These are phyloP conservation scores for Phragmites australis DNA, from an alignment of 176 grass and related monocot genomes.

Conservation along the genomic window DNA sequence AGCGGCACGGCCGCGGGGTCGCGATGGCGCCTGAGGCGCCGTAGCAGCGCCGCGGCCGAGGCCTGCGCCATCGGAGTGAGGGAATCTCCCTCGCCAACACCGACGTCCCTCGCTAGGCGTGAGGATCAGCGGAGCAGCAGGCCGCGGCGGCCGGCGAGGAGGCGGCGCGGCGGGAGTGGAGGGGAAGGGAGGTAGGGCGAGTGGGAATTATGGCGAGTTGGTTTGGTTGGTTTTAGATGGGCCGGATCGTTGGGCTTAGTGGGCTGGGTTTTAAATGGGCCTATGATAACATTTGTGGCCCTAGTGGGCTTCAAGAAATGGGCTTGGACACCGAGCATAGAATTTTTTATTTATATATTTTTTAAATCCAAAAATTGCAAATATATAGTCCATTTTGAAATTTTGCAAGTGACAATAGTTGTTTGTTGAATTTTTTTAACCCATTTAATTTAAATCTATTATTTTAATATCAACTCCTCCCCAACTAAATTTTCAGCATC, in stretches of 20 bases:
- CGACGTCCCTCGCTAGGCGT: neutral
- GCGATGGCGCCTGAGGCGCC: slow-evolving; percentile 32
- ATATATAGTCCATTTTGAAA: no score
- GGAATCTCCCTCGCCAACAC: neutral
- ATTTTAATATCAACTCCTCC: no score
- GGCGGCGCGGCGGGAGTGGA: slow-evolving; percentile 9
- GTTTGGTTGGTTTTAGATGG: neutral
- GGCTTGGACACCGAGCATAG: no score
- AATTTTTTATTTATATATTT: no score
- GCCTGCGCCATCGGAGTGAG: slow-evolving; percentile 27
- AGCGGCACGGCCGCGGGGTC: slow-evolving; percentile 18
- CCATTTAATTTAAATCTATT: no score
- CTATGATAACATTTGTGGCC: neutral
- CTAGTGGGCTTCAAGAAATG: no score
- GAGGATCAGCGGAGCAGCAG: neutral
- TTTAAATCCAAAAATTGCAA: no score
- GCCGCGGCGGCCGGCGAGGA: neutral
- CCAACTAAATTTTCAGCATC: no score
- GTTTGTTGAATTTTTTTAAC: no score
- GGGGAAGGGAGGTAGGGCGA: slow-evolving; percentile 11
- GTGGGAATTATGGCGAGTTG: neutral
- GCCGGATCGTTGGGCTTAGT: neutral
- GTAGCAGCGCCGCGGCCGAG: slow-evolving; percentile 33
- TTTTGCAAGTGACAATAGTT: no score
- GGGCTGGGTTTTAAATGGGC: neutral